These are phyloP conservation scores for Pichia rugopelliculosa DNA, from an alignment of 805 yeast species.

Conservation along the genomic window DNA sequence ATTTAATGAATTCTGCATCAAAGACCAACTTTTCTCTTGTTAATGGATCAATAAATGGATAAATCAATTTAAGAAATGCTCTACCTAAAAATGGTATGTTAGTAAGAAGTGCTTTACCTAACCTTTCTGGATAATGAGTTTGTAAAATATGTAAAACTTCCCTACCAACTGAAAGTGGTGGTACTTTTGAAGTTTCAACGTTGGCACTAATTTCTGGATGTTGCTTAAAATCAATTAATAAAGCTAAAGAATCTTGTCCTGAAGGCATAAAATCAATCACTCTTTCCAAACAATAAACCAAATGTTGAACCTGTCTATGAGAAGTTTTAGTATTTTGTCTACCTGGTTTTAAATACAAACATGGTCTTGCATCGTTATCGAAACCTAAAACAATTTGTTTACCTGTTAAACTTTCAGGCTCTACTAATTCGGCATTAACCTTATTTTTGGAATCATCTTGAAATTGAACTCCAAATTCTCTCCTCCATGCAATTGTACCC, in stretches of 20 bases:
- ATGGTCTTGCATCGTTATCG: conserved; percentile 86
- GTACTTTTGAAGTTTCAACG: conserved; percentile 60
- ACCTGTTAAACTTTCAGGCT: conserved; percentile 80
- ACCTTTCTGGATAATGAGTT: conserved; percentile 94
- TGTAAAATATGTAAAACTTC: conserved; percentile 91
- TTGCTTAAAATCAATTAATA: conserved; percentile 86
- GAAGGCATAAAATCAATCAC: conserved; percentile 93
- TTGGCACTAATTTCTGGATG: conserved; percentile 48
- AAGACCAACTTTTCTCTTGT: conserved; percentile 91
- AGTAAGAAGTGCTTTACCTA: conserved; percentile 86
- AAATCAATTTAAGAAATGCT: conserved; percentile 84
- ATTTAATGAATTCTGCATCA: conserved; percentile 79
- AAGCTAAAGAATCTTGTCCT: conserved; percentile 90
- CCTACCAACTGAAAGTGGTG: conserved; percentile 83
- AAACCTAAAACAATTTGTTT: conserved; percentile 87
- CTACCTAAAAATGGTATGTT: conserved; percentile 93
- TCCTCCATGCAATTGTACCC: conserved; percentile 83
- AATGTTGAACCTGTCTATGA: conserved; percentile 88
- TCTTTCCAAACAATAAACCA: conserved; percentile 87
- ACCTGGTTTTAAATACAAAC: conserved; percentile 87
- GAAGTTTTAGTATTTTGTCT: conserved; percentile 91
- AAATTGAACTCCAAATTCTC: conserved; percentile 71
- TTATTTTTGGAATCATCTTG: conserved; percentile 39
- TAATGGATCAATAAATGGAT: conserved; percentile 93
- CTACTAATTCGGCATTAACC: conserved; percentile 46